These are phyloP conservation scores for Alopecurus myosuroides DNA, from an alignment of 176 grass and related monocot species.

Conservation along the genomic window DNA sequence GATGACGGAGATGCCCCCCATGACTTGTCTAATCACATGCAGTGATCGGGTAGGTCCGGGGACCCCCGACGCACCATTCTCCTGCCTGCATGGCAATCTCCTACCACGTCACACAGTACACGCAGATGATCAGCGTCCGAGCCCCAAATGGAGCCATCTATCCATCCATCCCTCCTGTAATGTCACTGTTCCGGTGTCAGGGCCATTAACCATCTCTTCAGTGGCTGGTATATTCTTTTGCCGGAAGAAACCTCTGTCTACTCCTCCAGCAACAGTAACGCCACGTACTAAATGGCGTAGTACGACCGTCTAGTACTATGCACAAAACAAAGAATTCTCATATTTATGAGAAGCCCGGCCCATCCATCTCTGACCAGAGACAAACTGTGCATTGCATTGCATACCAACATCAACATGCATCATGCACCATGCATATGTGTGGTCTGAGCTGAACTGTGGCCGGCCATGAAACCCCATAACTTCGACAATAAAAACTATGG, in stretches of 20 bases:
- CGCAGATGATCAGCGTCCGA: not conserved
- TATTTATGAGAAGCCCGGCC: not conserved
- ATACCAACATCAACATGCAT: not conserved
- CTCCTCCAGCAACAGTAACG: not conserved
- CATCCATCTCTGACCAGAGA: not conserved
- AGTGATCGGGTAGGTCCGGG: not conserved
- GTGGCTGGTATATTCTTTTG: not conserved
- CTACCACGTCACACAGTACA: not conserved
- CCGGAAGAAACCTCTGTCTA: not conserved
- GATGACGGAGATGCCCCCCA: conserved; percentile 3
- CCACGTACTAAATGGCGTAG: not conserved
- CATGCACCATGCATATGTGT: not conserved
- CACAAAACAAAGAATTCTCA: not conserved
- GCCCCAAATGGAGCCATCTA: not conserved
- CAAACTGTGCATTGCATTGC: conserved; percentile 16
- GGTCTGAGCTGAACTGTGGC: not conserved
- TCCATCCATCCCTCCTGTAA: not conserved
- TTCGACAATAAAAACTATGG: not conserved
- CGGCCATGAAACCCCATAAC: not conserved
- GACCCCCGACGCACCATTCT: not conserved
- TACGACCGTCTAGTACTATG: not conserved
- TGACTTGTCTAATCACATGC: conserved; percentile 51
- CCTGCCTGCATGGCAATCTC: not conserved
- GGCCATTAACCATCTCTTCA: not conserved
- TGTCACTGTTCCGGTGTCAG: not conserved